Base-by-base conservation (phyloP, 768 basidiomycete genomes). In the Tricholoma sp. region DNA sequence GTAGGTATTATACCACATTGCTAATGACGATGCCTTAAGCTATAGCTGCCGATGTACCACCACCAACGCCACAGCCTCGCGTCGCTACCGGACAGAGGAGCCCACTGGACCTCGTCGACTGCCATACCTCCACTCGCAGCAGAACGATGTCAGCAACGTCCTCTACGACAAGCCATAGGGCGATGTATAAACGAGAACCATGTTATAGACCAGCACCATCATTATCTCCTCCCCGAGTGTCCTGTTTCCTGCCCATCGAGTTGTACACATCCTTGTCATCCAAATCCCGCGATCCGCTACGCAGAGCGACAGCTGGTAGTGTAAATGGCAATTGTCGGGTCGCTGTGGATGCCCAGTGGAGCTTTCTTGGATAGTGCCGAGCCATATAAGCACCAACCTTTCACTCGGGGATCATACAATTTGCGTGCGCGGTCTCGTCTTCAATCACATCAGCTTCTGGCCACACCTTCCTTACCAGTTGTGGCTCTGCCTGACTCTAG, bases 121-220 rank as follows among this genome's bases (percentile, higher is more conserved):
- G 32, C 79, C 79, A 6, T 24, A 78, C 77, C 6, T 78, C 79
- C 33, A 48, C 13, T 28, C 11, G 7, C 44, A 45, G 24, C 4
- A 71, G 66, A 28, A 53, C 59, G 31, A 67, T 75, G n/a, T 66
- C 72, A 17, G 61, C 68, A 11, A 62, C 63, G 6, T 54, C 65
- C 24, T 65, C 68, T 8, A 59, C 70, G 29, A 62, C 63, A 11
- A 59, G 55, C 4, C 37, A 68, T 15, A 62, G 69, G 31, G n/a
- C 65, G 10, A 79, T 79, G 73, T 76, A 77, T 2, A 76, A 76
- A 58, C 74, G 78, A 1, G 74, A 77, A 33, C 69, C 68, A 5
- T 77, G 73, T 64, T 60, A 70, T 53, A 70, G 74, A 18, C 60
- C 64, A 42, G 59, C 60, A 10, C 31, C 32, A 18, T 20, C 54